Evolutionary conservation across 73 alveolate genomes (phyloP), one percentile per base, ranked within the genome.

Genomic region (Blepharisma stoltei): DNA sequence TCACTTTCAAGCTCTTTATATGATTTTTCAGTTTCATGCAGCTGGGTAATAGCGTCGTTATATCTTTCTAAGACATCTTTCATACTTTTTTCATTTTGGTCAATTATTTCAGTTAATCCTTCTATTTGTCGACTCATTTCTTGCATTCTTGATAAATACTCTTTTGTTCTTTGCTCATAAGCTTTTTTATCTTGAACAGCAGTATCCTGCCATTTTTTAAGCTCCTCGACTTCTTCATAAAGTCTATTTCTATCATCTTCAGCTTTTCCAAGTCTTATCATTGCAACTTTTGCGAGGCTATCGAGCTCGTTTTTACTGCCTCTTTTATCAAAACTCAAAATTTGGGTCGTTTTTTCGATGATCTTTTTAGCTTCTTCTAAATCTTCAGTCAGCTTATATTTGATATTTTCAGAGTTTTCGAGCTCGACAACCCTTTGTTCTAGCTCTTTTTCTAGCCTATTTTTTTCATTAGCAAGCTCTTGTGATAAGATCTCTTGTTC

Each of bases 271-370:
- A 60, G 48, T 5, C 23, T 38, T 60, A 14, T 25, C 14, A 14
- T 60, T 9, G 18, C n/a, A 18, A 50, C 65, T 14, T 50, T 18
- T 14, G n/a, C 21, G n/a, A 14, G 27, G 4, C 21, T 18, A 14
- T 50, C 21, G 0, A 50, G 4, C 4, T 50, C 65, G 4, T 11
- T 14, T 14, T 14, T 18, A 50, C 2, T 18, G 0, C 21, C 65
- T 14, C 21, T 18, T 50, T 14, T 14, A 14, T 50, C 65, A 14
- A n/a, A n/a, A n/a, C 21, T 50, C 65, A 18, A 14, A 14, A 14
- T 50, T 50, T 50, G n/a, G n/a, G 65, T 50, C 27, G n/a, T 50
- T 50, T 50, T 50, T 50, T 50, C 65, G 65, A 50, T 50, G 65
- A 50, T 14, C n/a, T 11, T 50, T 50, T 50, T 18, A 18, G 21